Evolutionary conservation across 1,284 basidiomycete species (phyloP), one percentile per base, ranked within the genome.

Genomic region (Trametes pubescens): DNA sequence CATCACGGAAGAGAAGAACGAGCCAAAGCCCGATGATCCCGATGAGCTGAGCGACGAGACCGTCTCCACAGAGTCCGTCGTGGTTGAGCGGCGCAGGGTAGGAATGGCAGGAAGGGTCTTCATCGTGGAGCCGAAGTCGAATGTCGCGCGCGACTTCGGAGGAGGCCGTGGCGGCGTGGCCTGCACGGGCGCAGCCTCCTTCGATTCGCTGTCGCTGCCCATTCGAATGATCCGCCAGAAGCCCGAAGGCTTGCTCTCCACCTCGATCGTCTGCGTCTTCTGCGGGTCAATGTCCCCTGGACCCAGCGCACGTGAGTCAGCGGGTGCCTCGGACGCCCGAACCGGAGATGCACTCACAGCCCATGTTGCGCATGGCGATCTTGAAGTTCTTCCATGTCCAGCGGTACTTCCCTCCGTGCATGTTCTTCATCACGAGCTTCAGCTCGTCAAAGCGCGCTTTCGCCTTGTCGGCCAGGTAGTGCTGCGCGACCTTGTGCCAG

Each of bases 321-420:
- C 49, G 21, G 14, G 26, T 35, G 13, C 32, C 35, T 7, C 35
- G 24, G 49, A 44, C 49, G 47, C 37, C 69, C 57, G 61, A 51
- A 22, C n/a, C n/a, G 55, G 34, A 53, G 21, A 51, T 57, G 40
- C 6, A 84, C 91, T 77, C 71, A 92, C 91, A 92, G 58, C 89
- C 89, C 88, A 92, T 90, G 73, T 86, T 92, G 58, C 82, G 77
- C 85, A 92, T 88, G 4, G 90, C 90, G 57, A 89, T 81, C 77
- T 84, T 86, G 79, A 89, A 92, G 68, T 86, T 88, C 78, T 91
- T 89, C 90, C 90, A 92, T 65, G 83, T 88, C 90, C 91, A 92
- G 44, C 84, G 80, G 71, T 91, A 91, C 69, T 85, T 87, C 21
- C 89, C 88, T 9, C 89, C 90, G 64, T 92, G 84, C 70, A 92